These are phyloP conservation scores for Phytophthora syringae DNA, from an alignment of 352 stramenopile species.

Conservation along the genomic window DNA sequence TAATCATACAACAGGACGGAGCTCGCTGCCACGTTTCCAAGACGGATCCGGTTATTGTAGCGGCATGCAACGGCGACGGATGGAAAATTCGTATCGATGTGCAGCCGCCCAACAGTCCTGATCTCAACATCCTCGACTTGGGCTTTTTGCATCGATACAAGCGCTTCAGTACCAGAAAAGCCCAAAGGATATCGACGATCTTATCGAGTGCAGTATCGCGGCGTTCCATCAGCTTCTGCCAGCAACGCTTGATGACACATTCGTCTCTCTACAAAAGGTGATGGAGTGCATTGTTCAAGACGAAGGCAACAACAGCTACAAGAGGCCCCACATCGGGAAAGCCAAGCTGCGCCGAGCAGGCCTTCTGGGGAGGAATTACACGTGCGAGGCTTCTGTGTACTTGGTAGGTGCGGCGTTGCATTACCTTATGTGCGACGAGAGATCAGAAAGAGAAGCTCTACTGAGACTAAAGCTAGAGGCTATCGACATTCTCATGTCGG, in stretches of 20 bases:
- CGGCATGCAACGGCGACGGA: neutral
- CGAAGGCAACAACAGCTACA: neutral
- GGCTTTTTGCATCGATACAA: neutral
- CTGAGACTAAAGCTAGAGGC: neutral
- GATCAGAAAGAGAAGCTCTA: neutral
- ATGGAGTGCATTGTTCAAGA: neutral
- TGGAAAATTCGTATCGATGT: neutral
- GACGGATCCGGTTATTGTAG: neutral
- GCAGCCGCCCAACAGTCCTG: neutral
- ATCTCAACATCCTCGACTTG: neutral
- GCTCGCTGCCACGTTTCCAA: neutral
- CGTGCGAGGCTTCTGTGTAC: neutral
- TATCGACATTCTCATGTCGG: neutral
- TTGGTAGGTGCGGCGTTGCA: neutral
- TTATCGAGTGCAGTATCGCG: neutral
- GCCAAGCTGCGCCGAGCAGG: neutral
- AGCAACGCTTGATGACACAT: neutral
- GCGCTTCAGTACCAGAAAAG: neutral
- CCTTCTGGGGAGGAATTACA: neutral
- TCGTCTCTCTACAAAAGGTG: neutral
- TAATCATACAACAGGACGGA: neutral
- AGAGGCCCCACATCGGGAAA: neutral
- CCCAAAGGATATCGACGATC: neutral
- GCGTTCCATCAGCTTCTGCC: neutral
- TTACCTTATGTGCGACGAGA: neutral